Evolutionary conservation across 2,329 filamentous ascomycete species (phyloP).

Genomic region (Curvularia eragrostidis): DNA sequence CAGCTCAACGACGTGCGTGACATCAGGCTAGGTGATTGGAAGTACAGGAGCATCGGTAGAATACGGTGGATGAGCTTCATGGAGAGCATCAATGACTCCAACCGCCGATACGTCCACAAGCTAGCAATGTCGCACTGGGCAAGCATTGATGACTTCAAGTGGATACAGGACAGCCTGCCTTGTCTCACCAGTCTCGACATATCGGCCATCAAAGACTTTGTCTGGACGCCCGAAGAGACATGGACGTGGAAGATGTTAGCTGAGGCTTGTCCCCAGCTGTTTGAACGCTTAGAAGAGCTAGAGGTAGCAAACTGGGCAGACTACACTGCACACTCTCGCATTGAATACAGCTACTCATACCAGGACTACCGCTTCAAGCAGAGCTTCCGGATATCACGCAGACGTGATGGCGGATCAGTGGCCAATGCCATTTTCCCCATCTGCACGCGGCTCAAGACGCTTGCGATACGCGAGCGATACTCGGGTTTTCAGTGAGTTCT

Average conservation of each 20-base stretch:
- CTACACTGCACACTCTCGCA: constrained; percentile 45
- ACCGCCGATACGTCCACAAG: constrained; percentile 43
- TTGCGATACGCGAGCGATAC: constrained; percentile 44
- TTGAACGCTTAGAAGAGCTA: constrained; percentile 42
- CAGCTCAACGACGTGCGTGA: constrained; percentile 41
- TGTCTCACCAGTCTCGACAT: constrained; percentile 43
- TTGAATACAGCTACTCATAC: constrained; percentile 48
- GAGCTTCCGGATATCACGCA: constrained; percentile 44
- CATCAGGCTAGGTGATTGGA: constrained; percentile 45
- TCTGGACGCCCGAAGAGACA: constrained; percentile 47
- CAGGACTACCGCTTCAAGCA: constrained; percentile 48
- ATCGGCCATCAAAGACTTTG: constrained; percentile 48
- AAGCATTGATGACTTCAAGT: constrained; percentile 46
- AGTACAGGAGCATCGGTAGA: constrained; percentile 36
- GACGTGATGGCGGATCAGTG: constrained; percentile 44
- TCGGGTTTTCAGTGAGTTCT: constrained; percentile 41
- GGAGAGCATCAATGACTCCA: constrained; percentile 42
- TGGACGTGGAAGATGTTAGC: constrained; percentile 48
- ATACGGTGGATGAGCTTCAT: constrained; percentile 43
- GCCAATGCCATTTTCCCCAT: constrained; percentile 43
- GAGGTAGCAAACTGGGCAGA: constrained; percentile 49
- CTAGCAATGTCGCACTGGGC: constrained; percentile 48
- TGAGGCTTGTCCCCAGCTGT: constrained; percentile 40
- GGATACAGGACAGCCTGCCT: constrained; percentile 49
- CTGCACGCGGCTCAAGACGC: constrained; percentile 41